Evolutionary conservation across 139 green algal species (phyloP), one percentile per base, ranked within the genome.

Genomic region (Tetradesmus obliquus): DNA sequence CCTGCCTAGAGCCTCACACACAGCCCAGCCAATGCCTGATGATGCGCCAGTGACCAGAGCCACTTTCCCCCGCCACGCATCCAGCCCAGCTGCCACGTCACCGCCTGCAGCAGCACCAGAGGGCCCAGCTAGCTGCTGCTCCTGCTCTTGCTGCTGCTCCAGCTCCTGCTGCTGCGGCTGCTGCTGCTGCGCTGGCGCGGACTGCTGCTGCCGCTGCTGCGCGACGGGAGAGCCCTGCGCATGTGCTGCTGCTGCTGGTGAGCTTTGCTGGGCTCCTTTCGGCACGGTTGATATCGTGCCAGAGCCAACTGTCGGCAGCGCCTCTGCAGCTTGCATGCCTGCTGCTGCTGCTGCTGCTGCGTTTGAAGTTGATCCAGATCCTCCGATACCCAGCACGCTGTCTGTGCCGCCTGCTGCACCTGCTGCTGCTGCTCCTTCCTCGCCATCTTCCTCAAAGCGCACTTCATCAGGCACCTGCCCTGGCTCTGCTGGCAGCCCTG

Each of bases 31-130:
- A 54, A 98, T 97, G 53, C 96, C 97, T 0, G 95, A 96, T 8
- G 94, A 96, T 0, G 97, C 97, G 2, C 97, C 97, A 1, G 96
- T 98, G 2, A 89, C 96, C 3, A 98, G 84, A 7, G 96, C 97
- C 15, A 98, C 96, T 19, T 92, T 94, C 51, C 95, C 95, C 12
- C 91, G 84, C 95, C 96, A 98, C 54, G 93, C 91, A 87, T 96
- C 91, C 88, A 71, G 79, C 69, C 81, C 91, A n/a, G 89, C 79
- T n/a, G 88, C 84, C 9, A 93, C 51, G 12, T 72, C 57, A 0
- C 55, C 55, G 1, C 76, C 76, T 10, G 90, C 90, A 51, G 92
- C 62, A 32, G 91, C 66, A 53, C 51, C 62, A 54, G 19, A 87
- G 17, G 54, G 53, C 2, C 84, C 79, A 7, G n/a, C 55, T 5